phyloP scores from a whole-genome alignment of 1,284 basidiomycete genomes.

The Golubevia sp. region DNA sequence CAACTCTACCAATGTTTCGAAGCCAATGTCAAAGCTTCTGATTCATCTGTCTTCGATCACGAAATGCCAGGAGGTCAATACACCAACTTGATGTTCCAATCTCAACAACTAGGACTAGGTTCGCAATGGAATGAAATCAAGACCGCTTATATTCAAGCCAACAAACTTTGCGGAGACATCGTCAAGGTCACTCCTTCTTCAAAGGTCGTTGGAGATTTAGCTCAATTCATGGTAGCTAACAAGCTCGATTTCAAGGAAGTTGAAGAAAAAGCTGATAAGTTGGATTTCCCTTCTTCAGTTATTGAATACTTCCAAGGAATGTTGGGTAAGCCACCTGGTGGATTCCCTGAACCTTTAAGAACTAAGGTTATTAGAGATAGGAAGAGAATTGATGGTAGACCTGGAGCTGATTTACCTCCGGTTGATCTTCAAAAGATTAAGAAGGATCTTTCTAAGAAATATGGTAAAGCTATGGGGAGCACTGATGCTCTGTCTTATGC shows the following conservation, averaged over 20 bases:
- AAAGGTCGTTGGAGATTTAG: conserved; percentile 98
- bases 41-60: conserved; percentile 94
- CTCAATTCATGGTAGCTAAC: conserved; percentile 95
- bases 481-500: conserved; percentile 89
- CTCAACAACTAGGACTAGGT: conserved; percentile 92
- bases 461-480: conserved; percentile 84
- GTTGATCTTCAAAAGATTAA: conserved; percentile 96
- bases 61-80: conserved; percentile 94
- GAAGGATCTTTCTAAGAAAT: conserved; percentile 86
- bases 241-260: conserved; percentile 85
- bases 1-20: conserved; percentile 96
- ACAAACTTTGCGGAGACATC: conserved; percentile 86
- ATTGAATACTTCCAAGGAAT: conserved; percentile 72
- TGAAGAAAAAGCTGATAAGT: conserved; percentile 78
- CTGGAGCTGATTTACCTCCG: conserved; percentile 83
- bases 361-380: conserved; percentile 90
- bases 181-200: conserved; percentile 99
- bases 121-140: conserved; percentile 99
- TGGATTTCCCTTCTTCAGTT: conserved; percentile 87
- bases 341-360: conserved; percentile 96
- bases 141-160: conserved; percentile 88
- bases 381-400: conserved; percentile 88
- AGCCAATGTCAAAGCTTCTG: conserved; percentile 92
- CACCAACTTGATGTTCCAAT: conserved; percentile 81
- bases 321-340: conserved; percentile 76